A percentile compares a stretch with the other conserved stretches of the same genome.
These are phyloP conservation scores for Tinospora cordifolia DNA, from an alignment of 164 flowering plant species.

Conservation along the genomic window DNA sequence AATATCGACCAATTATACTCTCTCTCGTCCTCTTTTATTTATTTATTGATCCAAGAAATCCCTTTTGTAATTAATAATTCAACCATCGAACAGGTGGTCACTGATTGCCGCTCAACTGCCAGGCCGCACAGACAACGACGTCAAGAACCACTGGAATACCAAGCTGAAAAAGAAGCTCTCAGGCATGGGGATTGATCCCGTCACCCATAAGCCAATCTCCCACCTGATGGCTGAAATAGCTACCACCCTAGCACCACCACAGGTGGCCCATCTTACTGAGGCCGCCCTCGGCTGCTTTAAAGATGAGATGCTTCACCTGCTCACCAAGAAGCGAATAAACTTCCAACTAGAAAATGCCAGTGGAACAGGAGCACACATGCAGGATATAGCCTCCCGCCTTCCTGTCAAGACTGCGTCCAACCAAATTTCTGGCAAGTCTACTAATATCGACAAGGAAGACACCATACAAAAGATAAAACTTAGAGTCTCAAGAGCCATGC, in stretches of 20 bases:
- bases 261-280: constrained; percentile 87
- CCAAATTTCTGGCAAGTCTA: constrained; percentile 19
- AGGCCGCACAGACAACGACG: constrained; percentile 93
- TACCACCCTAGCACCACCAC: constrained; percentile 85
- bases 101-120: constrained; percentile 84
- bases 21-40: background rate
- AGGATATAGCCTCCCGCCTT: constrained; percentile 2
- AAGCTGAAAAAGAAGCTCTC: constrained; percentile 91
- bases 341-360: constrained; percentile 51
- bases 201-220: constrained; percentile 96
- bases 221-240: constrained; percentile 99
- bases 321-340: constrained; percentile 74
- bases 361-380: constrained; percentile 12
- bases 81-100: constrained; percentile 59
- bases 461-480: constrained; percentile 61
- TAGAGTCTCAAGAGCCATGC: constrained; percentile 69
- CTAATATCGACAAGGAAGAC: constrained; percentile 39
- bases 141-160: constrained; percentile 97
- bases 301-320: constrained; percentile 95
- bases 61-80: no score
- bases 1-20: background rate
- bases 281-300: constrained; percentile 97
- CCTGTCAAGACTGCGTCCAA: constrained; percentile 20
- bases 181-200: constrained; percentile 97
- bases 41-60: background rate